These are phyloP conservation scores for Oryza nivara DNA, from an alignment of 176 grass and related monocot species.

Conservation along the genomic window DNA sequence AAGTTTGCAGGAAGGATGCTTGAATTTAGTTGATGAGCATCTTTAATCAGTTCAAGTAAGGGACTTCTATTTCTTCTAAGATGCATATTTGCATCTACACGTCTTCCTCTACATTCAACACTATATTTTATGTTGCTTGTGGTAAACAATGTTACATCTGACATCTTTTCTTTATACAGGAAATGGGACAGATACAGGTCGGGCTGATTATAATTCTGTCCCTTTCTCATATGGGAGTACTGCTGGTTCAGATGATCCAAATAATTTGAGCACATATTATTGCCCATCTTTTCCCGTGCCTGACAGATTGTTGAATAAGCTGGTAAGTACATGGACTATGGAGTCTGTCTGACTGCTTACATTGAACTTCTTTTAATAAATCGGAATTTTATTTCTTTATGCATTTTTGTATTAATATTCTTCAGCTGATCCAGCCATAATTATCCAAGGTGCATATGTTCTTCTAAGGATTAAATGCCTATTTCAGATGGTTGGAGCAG, in stretches of 20 bases:
- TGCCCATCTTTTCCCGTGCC: constrained; percentile 77
- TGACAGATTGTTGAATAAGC: constrained; percentile 72
- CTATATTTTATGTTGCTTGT: constrained; percentile 10
- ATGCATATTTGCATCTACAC: constrained; percentile 28
- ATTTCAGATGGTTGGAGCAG: constrained; percentile 99
- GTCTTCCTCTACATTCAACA: constrained; percentile 1
- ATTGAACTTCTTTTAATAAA: constrained; percentile 40
- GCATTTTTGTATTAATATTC: constrained; percentile 59
- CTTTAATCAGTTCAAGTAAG: constrained; percentile 76
- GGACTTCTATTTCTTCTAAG: constrained; percentile 36
- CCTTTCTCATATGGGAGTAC: constrained; percentile 71
- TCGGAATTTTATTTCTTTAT: constrained; percentile 61
- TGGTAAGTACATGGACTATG: constrained; percentile 64
- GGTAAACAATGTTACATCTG: constrained; percentile 20
- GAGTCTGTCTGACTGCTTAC: constrained; percentile 23
- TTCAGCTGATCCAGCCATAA: constrained; percentile 78
- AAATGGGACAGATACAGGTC: constrained; percentile 33
- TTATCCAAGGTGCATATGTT: constrained; percentile 74
- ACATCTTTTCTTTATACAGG: constrained; percentile 54
- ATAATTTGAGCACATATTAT: constrained; percentile 47
- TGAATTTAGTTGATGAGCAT: constrained; percentile 74
- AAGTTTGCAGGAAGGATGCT: constrained; percentile 82
- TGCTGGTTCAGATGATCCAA: constrained; percentile 45
- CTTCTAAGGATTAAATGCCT: constrained; percentile 85
- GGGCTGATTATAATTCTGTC: constrained; percentile 60